A percentile compares a stretch with the other conserved stretches of the same genome.
phyloP scores from a whole-genome alignment of 1,139 yeast genomes.

The Yamadazyma mexicana region DNA sequence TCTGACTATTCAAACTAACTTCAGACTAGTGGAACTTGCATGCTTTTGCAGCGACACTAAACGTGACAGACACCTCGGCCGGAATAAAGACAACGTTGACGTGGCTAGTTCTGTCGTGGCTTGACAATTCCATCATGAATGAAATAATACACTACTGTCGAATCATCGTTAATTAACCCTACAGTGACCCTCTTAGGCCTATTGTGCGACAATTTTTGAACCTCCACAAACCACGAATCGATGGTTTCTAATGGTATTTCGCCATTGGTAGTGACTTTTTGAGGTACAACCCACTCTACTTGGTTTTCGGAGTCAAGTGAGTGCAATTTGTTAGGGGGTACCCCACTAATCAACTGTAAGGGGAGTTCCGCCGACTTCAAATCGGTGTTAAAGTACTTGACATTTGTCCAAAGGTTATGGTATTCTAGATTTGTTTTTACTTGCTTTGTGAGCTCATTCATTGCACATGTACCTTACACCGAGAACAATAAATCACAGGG shows the following conservation, averaged over 20 bases:
- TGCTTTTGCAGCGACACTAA: background rate
- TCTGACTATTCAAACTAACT: background rate
- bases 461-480: constrained; percentile 4
- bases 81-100: no score
- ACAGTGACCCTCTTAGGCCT: constrained; percentile 47
- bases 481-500: no score
- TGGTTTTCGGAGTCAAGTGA: constrained; percentile 21
- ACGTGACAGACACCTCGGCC: no score
- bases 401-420: constrained; percentile 54
- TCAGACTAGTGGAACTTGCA: background rate
- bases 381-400: constrained; percentile 22
- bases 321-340: constrained; percentile 30
- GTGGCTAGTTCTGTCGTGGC: constrained; percentile 57
- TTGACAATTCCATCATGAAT: constrained; percentile 61
- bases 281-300: constrained; percentile 40
- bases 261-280: constrained; percentile 14
- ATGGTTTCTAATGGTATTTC: constrained; percentile 25
- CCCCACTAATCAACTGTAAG: constrained; percentile 24
- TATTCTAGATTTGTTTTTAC: constrained; percentile 48
- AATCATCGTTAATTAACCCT: constrained; percentile 62
- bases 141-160: constrained; percentile 67
- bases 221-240: constrained; percentile 30
- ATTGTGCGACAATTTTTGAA: constrained; percentile 13
- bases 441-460: constrained; percentile 16
- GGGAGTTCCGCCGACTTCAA: background rate